Conservation (phyloP, 108 stramenopile species). For the Nitzschia sp. region DNA sequence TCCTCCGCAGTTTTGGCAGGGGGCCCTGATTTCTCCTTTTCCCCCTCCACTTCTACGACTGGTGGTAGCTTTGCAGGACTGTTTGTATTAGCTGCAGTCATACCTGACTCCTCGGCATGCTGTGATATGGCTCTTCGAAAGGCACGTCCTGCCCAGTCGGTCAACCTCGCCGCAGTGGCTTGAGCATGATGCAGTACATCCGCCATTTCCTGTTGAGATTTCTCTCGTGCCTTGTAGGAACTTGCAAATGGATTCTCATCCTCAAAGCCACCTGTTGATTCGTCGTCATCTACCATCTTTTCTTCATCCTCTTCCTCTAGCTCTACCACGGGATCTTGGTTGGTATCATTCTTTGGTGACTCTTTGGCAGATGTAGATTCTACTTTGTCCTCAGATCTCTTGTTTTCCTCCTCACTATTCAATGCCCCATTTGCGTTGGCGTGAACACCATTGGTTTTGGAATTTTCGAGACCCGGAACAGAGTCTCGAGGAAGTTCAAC, state of each 20-base stretch:
- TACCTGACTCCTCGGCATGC: slow-evolving; percentile 45
- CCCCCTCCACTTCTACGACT: too few species aligned
- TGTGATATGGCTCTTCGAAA: slow-evolving; percentile 81
- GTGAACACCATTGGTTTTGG: too few species aligned
- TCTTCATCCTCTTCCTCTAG: not conserved
- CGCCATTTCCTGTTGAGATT: slow-evolving; percentile 25
- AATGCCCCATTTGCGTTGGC: too few species aligned
- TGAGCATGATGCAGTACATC: slow-evolving; percentile 78
- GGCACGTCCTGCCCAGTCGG: slow-evolving; percentile 90
- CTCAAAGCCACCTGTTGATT: not conserved
- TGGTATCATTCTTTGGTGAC: not conserved
- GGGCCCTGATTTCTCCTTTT: too few species aligned
- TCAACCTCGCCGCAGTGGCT: slow-evolving; percentile 77
- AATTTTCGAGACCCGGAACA: too few species aligned
- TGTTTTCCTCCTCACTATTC: too few species aligned
- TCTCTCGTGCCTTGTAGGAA: not conserved
- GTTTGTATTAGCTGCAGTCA: too few species aligned
- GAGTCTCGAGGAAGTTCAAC: too few species aligned
- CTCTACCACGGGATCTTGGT: not conserved
- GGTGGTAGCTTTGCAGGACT: too few species aligned
- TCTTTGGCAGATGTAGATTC: too few species aligned
- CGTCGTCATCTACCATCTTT: not conserved
- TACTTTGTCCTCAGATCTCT: too few species aligned
- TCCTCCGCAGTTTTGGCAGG: too few species aligned
- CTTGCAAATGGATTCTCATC: not conserved